phyloP scores from a whole-genome alignment of 2,329 filamentous ascomycete species.

The Xylaria polymorpha region DNA sequence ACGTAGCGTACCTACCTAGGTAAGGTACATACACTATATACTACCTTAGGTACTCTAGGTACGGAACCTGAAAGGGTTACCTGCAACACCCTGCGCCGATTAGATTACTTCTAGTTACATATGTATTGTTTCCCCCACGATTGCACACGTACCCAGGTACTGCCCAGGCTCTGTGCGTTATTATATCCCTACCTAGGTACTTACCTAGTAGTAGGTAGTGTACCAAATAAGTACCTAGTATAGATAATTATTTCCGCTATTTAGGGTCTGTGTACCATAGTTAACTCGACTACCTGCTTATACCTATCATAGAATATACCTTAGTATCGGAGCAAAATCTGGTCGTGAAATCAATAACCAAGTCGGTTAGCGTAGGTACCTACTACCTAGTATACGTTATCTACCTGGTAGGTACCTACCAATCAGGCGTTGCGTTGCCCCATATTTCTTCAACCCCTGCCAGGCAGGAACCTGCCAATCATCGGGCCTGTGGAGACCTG shows the following conservation, averaged over 20 bases:
- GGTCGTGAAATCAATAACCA: not conserved
- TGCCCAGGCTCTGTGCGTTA: not conserved
- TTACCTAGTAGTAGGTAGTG: too few relatives aligned
- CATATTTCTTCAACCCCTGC: not conserved
- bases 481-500: not conserved
- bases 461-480: constrained; percentile 14
- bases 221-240: too few relatives aligned
- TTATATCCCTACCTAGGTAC: too few relatives aligned
- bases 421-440: not conserved
- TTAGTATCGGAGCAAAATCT: too few relatives aligned
- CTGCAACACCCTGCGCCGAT: not conserved
- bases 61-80: not conserved
- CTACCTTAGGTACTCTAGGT: not conserved
- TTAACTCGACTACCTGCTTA: too few relatives aligned
- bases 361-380: not conserved
- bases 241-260: not conserved
- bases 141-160: not conserved
- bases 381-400: too few relatives aligned
- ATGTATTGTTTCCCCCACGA: constrained; percentile 2
- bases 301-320: not conserved
- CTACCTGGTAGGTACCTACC: too few relatives aligned
- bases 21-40: too few relatives aligned
- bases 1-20: too few relatives aligned
- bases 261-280: not conserved
- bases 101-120: not conserved